A percentile compares a stretch with the other conserved stretches of the same genome.
These are phyloP conservation scores for Magnusiomyces tetraspermus DNA, from an alignment of 1,139 yeast genomes.

Conservation along the genomic window DNA sequence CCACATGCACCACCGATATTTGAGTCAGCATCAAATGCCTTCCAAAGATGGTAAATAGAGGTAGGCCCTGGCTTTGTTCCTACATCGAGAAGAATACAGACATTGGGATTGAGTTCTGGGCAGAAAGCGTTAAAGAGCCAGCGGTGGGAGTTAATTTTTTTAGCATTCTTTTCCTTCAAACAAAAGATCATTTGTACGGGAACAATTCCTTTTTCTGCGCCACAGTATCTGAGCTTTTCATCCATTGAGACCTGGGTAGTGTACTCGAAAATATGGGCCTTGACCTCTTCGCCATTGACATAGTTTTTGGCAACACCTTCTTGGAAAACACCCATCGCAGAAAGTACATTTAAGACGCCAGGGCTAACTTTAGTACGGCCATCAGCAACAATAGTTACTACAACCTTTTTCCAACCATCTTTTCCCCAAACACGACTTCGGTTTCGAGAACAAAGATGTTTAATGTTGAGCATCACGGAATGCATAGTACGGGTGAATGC, in stretches of 20 bases:
- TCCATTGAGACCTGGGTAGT: slow-evolving; percentile 86
- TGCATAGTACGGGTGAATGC: slow-evolving; percentile 88
- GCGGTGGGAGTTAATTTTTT: slow-evolving; percentile 89
- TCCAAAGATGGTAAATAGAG: slow-evolving; percentile 89
- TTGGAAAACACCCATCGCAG: slow-evolving; percentile 93
- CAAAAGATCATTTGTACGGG: slow-evolving; percentile 92
- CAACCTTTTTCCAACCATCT: slow-evolving; percentile 92
- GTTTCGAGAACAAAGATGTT: slow-evolving; percentile 71
- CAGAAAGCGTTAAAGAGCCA: slow-evolving; percentile 96
- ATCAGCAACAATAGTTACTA: slow-evolving; percentile 82
- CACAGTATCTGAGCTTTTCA: slow-evolving; percentile 71
- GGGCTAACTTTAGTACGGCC: slow-evolving; percentile 83
- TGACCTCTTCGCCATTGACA: slow-evolving; percentile 82
- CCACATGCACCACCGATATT: no score
- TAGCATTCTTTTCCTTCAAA: slow-evolving; percentile 77
- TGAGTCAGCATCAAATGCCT: slow-evolving; percentile 92
- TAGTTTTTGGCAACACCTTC: slow-evolving; percentile 92
- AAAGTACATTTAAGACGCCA: slow-evolving; percentile 71
- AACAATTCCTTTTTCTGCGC: slow-evolving; percentile 71
- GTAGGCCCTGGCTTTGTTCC: slow-evolving; percentile 88
- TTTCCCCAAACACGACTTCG: slow-evolving; percentile 87
- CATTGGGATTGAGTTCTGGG: slow-evolving; percentile 76
- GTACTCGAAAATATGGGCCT: slow-evolving; percentile 88
- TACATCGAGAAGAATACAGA: slow-evolving; percentile 76
- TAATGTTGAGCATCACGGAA: slow-evolving; percentile 83